Conservation (phyloP, 352 stramenopile genomes). For the Phytopythium ostracodes region DNA sequence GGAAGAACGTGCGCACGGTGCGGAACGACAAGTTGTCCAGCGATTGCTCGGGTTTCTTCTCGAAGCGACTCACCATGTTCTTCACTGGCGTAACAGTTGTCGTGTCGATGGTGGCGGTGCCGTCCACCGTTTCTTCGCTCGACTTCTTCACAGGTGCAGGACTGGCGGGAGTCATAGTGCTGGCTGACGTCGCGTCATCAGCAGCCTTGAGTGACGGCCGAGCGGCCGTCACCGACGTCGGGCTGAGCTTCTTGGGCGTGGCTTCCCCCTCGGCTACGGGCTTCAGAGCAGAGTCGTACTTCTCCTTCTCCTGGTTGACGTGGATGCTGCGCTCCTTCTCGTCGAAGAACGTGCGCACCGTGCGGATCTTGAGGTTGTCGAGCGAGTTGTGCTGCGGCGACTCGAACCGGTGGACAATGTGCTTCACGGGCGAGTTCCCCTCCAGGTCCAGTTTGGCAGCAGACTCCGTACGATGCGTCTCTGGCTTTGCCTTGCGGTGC, state of each 20-base stretch:
- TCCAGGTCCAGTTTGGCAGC: constrained; percentile 23
- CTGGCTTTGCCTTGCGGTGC: constrained; percentile 12
- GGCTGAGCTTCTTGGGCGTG: constrained; percentile 6
- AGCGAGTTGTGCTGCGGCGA: constrained; percentile 43
- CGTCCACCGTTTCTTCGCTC: neutral
- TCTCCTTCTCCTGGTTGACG: constrained; percentile 30
- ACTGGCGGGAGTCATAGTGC: neutral
- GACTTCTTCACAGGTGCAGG: neutral
- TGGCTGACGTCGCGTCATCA: neutral
- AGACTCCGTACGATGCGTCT: constrained; percentile 26
- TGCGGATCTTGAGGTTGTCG: constrained; percentile 45
- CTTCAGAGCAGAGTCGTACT: constrained; percentile 22
- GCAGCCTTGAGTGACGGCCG: neutral
- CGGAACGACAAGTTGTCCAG: constrained; percentile 45
- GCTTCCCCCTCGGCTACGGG: constrained; percentile 18
- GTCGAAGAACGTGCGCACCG: constrained; percentile 52
- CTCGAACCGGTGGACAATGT: constrained; percentile 54
- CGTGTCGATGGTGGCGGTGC: neutral
- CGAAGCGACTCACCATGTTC: constrained; percentile 42
- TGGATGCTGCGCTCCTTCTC: constrained; percentile 32
- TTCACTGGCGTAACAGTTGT: constrained; percentile 14
- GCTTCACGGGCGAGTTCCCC: constrained; percentile 31
- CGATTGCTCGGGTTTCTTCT: constrained; percentile 40
- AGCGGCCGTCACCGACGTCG: neutral
- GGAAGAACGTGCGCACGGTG: constrained; percentile 51